Base-by-base conservation (phyloP, 805 yeast species). In the Komagataella kurtzmanii region DNA sequence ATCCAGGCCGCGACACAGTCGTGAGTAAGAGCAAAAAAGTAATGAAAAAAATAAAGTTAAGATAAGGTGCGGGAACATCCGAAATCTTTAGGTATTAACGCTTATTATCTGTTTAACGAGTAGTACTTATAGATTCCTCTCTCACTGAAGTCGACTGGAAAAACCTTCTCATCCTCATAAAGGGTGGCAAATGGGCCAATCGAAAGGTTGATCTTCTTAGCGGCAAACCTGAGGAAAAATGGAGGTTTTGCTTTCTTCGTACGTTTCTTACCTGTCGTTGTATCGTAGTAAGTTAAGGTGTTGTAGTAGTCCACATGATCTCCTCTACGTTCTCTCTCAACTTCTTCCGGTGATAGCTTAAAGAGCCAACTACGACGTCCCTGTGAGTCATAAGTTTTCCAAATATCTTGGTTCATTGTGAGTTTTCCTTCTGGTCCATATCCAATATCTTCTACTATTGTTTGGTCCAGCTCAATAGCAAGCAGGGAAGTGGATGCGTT, bases 291-390 rank as follows among this genome's bases (percentile, higher is more conserved):
- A 3, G 80, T 72, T 50, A 80, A 64, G 56, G 63, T 68, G 53
- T 64, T 65, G 52, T 65, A 59, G 55, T 60, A 62, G 51, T 60
- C 62, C 23, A 56, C 48, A 4, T 59, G 56, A 47, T 61, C 54
- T 12, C 62, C 61, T 40, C 55, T 56, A 45, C 59, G 45, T 36
- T 60, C 60, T 47, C 58, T 55, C 30, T 50, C 48, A 43, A 59
- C 50, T 50, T 62, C 63, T 36, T 52, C 57, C 10, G 57, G 57
- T 10, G 56, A 54, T 17, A 70, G 65, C 59, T 75, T 78, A 64
- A 80, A 83, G 17, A 88, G 63, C 96, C 96, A 88, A 10, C 87
- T 82, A 54, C 97, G 73, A 54, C 96, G 72, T 3, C 95, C 95
- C 50, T 58, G 62, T 52, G 77, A 74, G 57, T 77, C 81, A 59